A percentile compares a stretch with the other conserved stretches of the same genome.
Conservation (phyloP, 2,329 filamentous ascomycete genomes). For the Pestalotiopsis sp. region DNA sequence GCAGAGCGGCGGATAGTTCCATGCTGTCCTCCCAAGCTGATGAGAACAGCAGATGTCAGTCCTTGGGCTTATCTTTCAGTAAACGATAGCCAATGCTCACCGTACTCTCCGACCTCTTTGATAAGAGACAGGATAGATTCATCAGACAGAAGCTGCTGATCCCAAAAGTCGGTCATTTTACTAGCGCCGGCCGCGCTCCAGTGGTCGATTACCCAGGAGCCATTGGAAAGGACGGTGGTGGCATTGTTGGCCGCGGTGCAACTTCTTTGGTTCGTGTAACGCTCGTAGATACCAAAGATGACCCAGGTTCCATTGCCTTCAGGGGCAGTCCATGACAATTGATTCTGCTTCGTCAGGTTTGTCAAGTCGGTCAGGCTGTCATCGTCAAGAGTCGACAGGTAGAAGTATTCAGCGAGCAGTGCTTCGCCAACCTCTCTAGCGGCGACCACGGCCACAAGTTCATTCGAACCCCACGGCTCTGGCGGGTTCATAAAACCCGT, state of each 20-base stretch:
- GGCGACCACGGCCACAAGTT: conserved; percentile 24
- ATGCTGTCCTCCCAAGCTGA: conserved; percentile 29
- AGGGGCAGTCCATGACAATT: conserved; percentile 17
- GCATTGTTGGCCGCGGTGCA: conserved; percentile 18
- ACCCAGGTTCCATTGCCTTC: conserved; percentile 16
- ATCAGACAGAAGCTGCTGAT: conserved; percentile 23
- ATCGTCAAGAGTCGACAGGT: conserved; percentile 12
- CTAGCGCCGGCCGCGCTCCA: conserved; percentile 26
- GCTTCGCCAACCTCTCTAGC: conserved; percentile 13
- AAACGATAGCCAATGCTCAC: conserved; percentile 18
- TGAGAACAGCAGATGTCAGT: neutral
- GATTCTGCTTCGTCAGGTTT: conserved; percentile 8
- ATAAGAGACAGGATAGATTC: conserved; percentile 16
- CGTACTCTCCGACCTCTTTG: conserved; percentile 21
- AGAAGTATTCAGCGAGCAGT: neutral
- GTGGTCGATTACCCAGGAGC: conserved; percentile 29
- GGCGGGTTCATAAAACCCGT: conserved; percentile 22
- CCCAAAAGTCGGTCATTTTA: conserved; percentile 27
- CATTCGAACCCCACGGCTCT: conserved; percentile 22
- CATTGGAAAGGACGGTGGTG: conserved; percentile 22
- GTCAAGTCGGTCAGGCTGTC: conserved; percentile 20
- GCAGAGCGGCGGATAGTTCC: conserved; percentile 26
- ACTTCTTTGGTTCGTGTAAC: conserved; percentile 23
- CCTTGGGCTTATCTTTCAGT: neutral
- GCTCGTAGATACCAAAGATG: conserved; percentile 23